Evolutionary conservation across 129 eudicot species (phyloP).

Genomic region (Solidago caesia): DNA sequence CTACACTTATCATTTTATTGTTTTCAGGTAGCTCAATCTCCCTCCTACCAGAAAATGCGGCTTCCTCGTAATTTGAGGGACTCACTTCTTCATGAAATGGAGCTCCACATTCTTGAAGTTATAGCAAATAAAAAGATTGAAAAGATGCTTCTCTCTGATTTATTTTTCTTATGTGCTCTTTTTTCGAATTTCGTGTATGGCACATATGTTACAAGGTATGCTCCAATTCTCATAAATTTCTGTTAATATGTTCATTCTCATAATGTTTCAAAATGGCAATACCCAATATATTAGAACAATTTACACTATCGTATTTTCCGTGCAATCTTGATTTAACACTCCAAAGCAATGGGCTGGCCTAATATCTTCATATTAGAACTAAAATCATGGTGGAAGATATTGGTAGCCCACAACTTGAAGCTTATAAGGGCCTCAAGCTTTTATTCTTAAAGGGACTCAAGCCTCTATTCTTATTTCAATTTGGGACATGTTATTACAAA

Average conservation of each 20-base stretch:
- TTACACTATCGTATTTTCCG: slow-evolving; percentile 12
- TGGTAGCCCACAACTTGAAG: too few relatives aligned
- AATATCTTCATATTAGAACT: too few relatives aligned
- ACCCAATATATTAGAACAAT: slow-evolving; percentile 9
- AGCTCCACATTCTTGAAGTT: slow-evolving; percentile 61
- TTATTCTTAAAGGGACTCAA: too few relatives aligned
- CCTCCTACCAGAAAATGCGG: slow-evolving; percentile 46
- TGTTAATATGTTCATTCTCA: slow-evolving; percentile 14
- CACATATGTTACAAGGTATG: slow-evolving; percentile 64
- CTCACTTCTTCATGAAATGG: slow-evolving; percentile 68
- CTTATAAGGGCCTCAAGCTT: too few relatives aligned
- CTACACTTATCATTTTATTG: slow-evolving; percentile 5
- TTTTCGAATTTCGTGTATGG: slow-evolving; percentile 68
- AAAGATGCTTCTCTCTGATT: slow-evolving; percentile 55
- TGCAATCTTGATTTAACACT: background rate
- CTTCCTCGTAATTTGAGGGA: slow-evolving; percentile 76
- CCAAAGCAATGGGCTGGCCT: too few relatives aligned
- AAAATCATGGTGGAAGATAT: too few relatives aligned
- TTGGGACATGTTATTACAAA: too few relatives aligned
- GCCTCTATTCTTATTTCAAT: too few relatives aligned
- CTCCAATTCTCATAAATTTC: slow-evolving; percentile 8
- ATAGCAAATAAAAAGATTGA: slow-evolving; percentile 48
- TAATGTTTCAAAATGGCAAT: slow-evolving; percentile 14
- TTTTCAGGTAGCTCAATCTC: slow-evolving; percentile 41
- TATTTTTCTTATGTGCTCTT: slow-evolving; percentile 60